Conservation (phyloP, 345 rosid genomes). For the Camelina laxa region DNA sequence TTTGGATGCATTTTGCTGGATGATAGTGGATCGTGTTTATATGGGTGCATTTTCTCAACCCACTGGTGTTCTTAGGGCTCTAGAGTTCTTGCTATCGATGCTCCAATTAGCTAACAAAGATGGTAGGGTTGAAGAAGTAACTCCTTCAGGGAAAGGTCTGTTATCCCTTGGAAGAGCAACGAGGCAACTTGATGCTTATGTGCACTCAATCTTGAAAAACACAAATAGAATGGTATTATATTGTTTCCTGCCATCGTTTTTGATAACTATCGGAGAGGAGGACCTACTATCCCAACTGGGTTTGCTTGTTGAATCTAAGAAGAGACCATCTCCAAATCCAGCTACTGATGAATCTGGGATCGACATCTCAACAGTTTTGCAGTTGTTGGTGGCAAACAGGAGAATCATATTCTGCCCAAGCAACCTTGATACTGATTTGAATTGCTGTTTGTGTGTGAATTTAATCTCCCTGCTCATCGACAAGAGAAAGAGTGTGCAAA, state of each 20-base stretch:
- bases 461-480: constrained; percentile 82
- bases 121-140: constrained; percentile 91
- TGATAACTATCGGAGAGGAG: constrained; percentile 85
- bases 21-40: constrained; percentile 94
- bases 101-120: constrained; percentile 96
- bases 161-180: constrained; percentile 83
- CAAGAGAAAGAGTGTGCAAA: constrained; percentile 79
- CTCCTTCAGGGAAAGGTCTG: constrained; percentile 89
- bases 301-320: constrained; percentile 71
- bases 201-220: constrained; percentile 89
- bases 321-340: constrained; percentile 53
- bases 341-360: constrained; percentile 73
- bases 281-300: constrained; percentile 80
- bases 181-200: constrained; percentile 87
- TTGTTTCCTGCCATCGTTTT: constrained; percentile 93
- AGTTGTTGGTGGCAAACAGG: constrained; percentile 89
- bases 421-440: constrained; percentile 91
- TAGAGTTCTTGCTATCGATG: constrained; percentile 95
- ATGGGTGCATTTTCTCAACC: constrained; percentile 99
- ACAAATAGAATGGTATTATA: constrained; percentile 86
- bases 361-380: constrained; percentile 82
- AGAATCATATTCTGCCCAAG: constrained; percentile 91
- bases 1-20: constrained; percentile 93
- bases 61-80: constrained; percentile 70
- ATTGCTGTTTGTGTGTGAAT: constrained; percentile 92